Percentiles rank a stretch among this genome's conserved stretches.
Evolutionary conservation across 2,329 filamentous ascomycete species (phyloP).

Genomic region (Cladosporium sp.): DNA sequence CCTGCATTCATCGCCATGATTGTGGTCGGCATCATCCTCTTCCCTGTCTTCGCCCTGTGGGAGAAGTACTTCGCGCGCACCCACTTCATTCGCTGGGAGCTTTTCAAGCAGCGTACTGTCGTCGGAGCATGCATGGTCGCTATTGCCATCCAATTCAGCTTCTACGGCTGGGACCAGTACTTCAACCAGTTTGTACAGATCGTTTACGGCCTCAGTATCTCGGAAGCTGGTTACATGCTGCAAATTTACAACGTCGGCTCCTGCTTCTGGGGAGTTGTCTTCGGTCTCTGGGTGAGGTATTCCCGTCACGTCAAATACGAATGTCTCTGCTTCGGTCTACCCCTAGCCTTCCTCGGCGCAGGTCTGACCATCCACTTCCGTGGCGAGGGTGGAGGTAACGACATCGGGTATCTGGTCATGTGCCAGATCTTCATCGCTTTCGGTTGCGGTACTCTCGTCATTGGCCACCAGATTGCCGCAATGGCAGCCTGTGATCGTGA

Average conservation of each 20-base stretch:
- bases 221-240: constrained; percentile 27
- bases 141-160: constrained; percentile 30
- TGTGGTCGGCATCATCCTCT: constrained; percentile 39
- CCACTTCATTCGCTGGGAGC: constrained; percentile 42
- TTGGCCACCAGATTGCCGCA: constrained; percentile 56
- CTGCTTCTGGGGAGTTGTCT: constrained; percentile 42
- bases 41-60: constrained; percentile 38
- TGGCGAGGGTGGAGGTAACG: constrained; percentile 30
- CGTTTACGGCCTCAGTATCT: constrained; percentile 32
- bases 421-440: constrained; percentile 52
- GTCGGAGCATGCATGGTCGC: constrained; percentile 50
- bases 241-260: constrained; percentile 37
- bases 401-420: constrained; percentile 48
- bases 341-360: constrained; percentile 31
- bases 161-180: constrained; percentile 37
- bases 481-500: constrained; percentile 46
- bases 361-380: constrained; percentile 28
- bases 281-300: constrained; percentile 44
- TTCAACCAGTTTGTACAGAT: constrained; percentile 39
- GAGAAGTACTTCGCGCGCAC: constrained; percentile 39
- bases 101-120: constrained; percentile 48
- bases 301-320: constrained; percentile 50
- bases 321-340: constrained; percentile 32
- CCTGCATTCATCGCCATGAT: constrained; percentile 31
- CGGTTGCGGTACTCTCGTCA: constrained; percentile 50